phyloP scores from a whole-genome alignment of 2,329 filamentous ascomycete genomes.

The Beauveria bassiana region DNA sequence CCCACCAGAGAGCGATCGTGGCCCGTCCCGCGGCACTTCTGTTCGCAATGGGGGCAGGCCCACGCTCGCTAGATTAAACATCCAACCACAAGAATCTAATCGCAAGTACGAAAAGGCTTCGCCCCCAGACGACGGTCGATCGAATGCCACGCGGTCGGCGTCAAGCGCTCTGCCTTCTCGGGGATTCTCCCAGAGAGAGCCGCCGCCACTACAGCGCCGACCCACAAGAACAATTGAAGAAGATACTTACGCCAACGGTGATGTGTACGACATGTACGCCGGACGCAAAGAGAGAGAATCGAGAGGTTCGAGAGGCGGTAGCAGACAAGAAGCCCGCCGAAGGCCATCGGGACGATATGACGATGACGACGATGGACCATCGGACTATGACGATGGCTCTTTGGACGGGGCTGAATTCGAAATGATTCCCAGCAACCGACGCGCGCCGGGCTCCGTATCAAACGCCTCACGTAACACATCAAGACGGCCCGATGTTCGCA shows the following conservation, averaged over 20 bases:
- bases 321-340: conserved; percentile 12
- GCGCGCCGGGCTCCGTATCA: conserved; percentile 37
- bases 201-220: conserved; percentile 21
- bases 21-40: conserved; percentile 48
- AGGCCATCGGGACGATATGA: conserved; percentile 53
- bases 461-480: conserved; percentile 46
- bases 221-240: conserved; percentile 37
- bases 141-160: conserved; percentile 34
- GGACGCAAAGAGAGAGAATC: conserved; percentile 31
- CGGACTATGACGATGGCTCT: conserved; percentile 61
- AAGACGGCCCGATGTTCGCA: conserved; percentile 58
- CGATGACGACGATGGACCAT: conserved; percentile 71
- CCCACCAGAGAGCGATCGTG: conserved; percentile 78
- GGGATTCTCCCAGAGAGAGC: conserved; percentile 34
- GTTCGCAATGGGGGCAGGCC: conserved; percentile 55
- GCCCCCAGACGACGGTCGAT: conserved; percentile 33
- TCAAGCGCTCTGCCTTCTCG: conserved; percentile 37
- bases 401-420: conserved; percentile 76
- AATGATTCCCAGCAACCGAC: conserved; percentile 55
- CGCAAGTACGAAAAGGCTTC: conserved; percentile 49
- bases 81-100: conserved; percentile 45
- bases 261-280: conserved; percentile 60
- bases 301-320: conserved; percentile 36
- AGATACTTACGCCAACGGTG: conserved; percentile 54
- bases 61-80: conserved; percentile 55